Evolutionary conservation across 2,329 filamentous ascomycete species (phyloP).

Genomic region (Orbilia blumenaviensis): DNA sequence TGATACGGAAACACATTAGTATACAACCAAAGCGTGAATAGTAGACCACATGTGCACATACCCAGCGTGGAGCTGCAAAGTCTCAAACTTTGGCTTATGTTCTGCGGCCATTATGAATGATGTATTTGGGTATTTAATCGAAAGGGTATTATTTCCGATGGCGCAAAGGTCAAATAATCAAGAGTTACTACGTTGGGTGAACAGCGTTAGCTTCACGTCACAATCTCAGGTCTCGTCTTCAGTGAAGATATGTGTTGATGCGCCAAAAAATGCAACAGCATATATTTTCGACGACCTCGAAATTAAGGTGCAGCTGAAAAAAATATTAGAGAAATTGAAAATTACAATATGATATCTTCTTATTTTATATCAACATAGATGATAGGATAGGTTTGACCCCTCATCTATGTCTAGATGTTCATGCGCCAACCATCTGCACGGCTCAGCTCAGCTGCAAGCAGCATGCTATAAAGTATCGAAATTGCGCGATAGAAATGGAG

Average conservation of each 20-base stretch:
- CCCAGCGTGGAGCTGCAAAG: slow-evolving; percentile 85
- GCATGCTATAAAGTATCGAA: slow-evolving; percentile 11
- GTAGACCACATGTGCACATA: slow-evolving; percentile 65
- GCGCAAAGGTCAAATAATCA: neutral
- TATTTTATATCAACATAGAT: neutral
- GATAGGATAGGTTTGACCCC: neutral
- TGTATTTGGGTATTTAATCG: neutral
- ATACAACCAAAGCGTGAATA: neutral
- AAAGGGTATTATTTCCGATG: neutral
- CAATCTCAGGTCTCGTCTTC: too few relatives aligned
- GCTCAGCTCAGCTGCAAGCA: neutral
- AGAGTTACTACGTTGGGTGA: neutral
- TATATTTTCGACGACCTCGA: neutral
- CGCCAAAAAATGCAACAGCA: slow-evolving; percentile 11
- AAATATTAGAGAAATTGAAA: neutral
- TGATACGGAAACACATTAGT: slow-evolving; percentile 38
- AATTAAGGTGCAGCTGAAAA: neutral
- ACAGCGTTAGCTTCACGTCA: too few relatives aligned
- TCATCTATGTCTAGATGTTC: neutral
- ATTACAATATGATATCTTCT: neutral
- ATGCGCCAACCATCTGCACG: neutral
- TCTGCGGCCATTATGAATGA: slow-evolving; percentile 55
- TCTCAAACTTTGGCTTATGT: slow-evolving; percentile 73
- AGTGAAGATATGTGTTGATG: slow-evolving; percentile 3
- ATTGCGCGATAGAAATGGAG: slow-evolving; percentile 8